phyloP scores from a whole-genome alignment of 2,329 filamentous ascomycete genomes.

The Calonectria montana region DNA sequence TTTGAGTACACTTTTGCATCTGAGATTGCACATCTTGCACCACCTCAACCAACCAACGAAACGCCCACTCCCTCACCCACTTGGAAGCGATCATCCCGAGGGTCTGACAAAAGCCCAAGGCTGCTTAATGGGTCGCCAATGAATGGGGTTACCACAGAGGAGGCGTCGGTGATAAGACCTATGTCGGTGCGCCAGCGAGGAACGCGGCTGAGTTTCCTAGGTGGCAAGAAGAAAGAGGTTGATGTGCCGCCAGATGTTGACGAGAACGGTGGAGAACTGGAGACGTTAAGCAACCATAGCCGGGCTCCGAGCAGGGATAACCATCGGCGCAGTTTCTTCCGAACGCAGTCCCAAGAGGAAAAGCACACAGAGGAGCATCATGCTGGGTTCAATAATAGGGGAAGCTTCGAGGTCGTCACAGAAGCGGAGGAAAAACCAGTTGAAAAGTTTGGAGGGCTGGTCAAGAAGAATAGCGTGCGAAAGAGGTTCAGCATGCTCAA shows the following conservation, averaged over 20 bases:
- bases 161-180: conserved; percentile 62
- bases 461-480: conserved; percentile 73
- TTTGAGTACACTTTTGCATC: conserved; percentile 73
- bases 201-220: conserved; percentile 67
- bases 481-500: conserved; percentile 84
- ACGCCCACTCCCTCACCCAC: conserved; percentile 57
- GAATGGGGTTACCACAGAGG: conserved; percentile 55
- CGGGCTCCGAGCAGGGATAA: conserved; percentile 45
- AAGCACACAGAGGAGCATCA: conserved; percentile 35
- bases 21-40: conserved; percentile 73
- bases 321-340: conserved; percentile 58
- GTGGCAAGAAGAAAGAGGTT: conserved; percentile 61
- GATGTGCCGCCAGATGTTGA: conserved; percentile 45
- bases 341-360: conserved; percentile 49
- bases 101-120: conserved; percentile 50
- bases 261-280: conserved; percentile 45
- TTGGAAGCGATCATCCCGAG: conserved; percentile 63
- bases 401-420: conserved; percentile 44
- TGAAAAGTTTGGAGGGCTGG: conserved; percentile 45
- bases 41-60: conserved; percentile 57
- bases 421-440: conserved; percentile 38
- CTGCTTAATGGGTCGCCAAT: conserved; percentile 48
- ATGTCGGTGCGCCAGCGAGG: conserved; percentile 64
- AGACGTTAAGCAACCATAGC: conserved; percentile 47
- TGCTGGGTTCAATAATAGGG: conserved; percentile 40